Evolutionary conservation across 345 rosid species (phyloP), one percentile per base, ranked within the genome.

Genomic region (Heritiera fomes): DNA sequence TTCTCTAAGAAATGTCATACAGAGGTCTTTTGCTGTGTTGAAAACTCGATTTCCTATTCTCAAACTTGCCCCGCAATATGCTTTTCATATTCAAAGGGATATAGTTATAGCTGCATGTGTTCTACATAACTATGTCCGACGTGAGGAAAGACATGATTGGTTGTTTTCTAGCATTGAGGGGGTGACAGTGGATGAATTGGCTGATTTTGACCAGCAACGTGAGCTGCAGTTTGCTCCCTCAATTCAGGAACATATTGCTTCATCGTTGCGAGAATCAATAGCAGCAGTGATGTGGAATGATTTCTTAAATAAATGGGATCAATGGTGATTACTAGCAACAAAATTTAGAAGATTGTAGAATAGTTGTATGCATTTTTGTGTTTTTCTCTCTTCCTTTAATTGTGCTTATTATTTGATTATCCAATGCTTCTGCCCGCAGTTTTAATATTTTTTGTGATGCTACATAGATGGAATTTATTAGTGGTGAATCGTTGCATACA

Each of bases 61-160:
- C 73, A 91, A 88, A 86, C 89, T 90, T 4, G 90, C 93, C 28
- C 87, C 94, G 17, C 97, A 86, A 40, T 92, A 94, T 77, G 89
- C 87, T 20, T 92, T 91, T 75, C 87, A 89, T 65, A 82, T 94
- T 71, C 98, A 94, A 84, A 91, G 98, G 85, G 98, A 92, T 82
- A 84, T 94, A 72, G 97, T 92, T 66, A 90, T 92, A 73, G 98
- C 91, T 58, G 86, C 95, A 0, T 91, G 97, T 75, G 90, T 89
- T 75, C 80, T 92, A 34, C 98, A 94, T 75, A 94, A 92, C 82
- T 92, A 76, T 84, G 83, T 92, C 55, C 82, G 87, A 40, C 88
- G 79, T 2, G 93, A 94, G 83, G 90, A 90, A 50, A 86, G 90
- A 69, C 81, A 86, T 45, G 98, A 91, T 85, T 94, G 97, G 95